Conservation (phyloP, 2,329 filamentous ascomycete species). For the Colletotrichum endophyticum region DNA sequence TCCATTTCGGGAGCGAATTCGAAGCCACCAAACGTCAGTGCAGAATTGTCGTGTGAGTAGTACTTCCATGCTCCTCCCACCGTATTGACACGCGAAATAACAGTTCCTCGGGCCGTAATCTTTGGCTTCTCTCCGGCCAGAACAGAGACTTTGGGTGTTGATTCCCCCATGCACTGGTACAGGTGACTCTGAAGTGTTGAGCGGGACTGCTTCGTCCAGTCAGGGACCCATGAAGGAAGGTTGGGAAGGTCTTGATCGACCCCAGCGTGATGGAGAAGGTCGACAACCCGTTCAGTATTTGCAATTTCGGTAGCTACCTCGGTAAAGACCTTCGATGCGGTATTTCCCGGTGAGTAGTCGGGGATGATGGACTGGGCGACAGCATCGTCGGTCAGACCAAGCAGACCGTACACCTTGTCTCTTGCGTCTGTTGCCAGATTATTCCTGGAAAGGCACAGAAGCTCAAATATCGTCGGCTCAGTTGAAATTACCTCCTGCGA, state of each 20-base stretch:
- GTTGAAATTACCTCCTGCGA: background rate
- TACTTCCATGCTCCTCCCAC: background rate
- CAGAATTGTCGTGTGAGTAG: background rate
- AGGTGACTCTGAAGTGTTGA: background rate
- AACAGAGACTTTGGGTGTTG: background rate
- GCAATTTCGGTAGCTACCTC: background rate
- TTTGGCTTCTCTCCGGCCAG: background rate
- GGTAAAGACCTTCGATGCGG: background rate
- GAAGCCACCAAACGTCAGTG: background rate
- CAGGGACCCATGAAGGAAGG: slow-evolving; percentile 1
- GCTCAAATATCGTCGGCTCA: background rate
- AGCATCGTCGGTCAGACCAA: background rate
- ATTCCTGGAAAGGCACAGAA: background rate
- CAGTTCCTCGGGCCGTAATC: background rate
- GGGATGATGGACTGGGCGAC: background rate
- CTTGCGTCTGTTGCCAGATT: background rate
- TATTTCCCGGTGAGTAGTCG: background rate
- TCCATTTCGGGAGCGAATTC: background rate
- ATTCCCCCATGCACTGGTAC: background rate
- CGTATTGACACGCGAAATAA: background rate
- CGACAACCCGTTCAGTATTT: background rate
- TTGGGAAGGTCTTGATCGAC: background rate
- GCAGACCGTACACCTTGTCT: slow-evolving; percentile 2
- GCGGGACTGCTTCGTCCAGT: slow-evolving; percentile 3
- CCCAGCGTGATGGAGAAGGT: background rate